Conservation (phyloP, 148 eudicot genomes). For the Dysphania ambrosioides region DNA sequence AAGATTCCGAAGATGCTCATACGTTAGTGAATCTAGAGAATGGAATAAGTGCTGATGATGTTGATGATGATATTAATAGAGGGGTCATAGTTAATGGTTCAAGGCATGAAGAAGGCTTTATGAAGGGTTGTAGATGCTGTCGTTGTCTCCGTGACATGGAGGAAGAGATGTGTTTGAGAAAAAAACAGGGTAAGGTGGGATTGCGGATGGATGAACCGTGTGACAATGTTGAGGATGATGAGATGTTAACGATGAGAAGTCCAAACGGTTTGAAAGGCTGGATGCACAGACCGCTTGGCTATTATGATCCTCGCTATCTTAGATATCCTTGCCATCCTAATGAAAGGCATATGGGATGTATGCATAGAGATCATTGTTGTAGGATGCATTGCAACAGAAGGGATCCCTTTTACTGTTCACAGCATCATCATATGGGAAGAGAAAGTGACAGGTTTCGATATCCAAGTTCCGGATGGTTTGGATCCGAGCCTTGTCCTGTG, state of each 20-base stretch:
- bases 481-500: slow-evolving; percentile 36
- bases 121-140: too few relatives aligned
- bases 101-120: too few relatives aligned
- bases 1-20: not conserved
- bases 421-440: not conserved
- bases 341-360: not conserved
- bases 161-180: too few relatives aligned
- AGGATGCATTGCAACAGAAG: not conserved
- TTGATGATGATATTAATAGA: not conserved
- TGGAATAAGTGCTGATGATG: not conserved
- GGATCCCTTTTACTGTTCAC: not conserved
- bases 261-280: not conserved
- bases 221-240: not conserved
- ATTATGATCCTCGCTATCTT: too few relatives aligned
- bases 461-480: not conserved
- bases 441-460: not conserved
- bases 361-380: not conserved
- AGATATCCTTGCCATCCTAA: not conserved
- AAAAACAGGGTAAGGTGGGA: too few relatives aligned
- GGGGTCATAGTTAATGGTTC: too few relatives aligned
- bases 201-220: not conserved
- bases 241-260: not conserved
- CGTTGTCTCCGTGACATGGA: too few relatives aligned
- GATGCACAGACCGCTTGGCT: too few relatives aligned
- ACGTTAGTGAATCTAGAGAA: not conserved